A percentile compares a stretch with the other conserved stretches of the same genome.
These are phyloP conservation scores for Fusarium sp. DNA, from an alignment of 2,329 filamentous ascomycete species.

Conservation along the genomic window DNA sequence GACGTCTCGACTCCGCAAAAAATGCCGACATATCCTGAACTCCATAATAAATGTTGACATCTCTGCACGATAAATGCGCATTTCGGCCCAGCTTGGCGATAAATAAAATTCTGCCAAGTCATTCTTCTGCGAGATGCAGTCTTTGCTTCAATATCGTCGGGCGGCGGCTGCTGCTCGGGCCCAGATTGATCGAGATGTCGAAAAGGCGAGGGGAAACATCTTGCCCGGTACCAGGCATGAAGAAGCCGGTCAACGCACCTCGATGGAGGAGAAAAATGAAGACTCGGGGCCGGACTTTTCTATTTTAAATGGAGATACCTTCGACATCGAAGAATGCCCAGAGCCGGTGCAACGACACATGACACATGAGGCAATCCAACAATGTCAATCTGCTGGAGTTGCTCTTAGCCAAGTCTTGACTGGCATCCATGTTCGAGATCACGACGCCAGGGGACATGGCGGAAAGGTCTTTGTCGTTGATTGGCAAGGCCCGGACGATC, in stretches of 20 bases:
- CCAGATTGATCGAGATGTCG: constrained; percentile 36
- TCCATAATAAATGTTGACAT: background rate
- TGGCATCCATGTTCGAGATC: constrained; percentile 47
- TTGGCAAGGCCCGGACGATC: constrained; percentile 52
- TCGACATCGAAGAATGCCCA: background rate
- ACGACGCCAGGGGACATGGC: constrained; percentile 37
- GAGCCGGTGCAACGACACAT: background rate
- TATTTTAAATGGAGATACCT: background rate
- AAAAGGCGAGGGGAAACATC: constrained; percentile 9
- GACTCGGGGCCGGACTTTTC: background rate
- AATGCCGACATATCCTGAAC: background rate
- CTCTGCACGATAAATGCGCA: background rate
- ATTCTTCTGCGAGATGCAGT: constrained; percentile 25
- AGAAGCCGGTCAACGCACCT: rapidly evolving
- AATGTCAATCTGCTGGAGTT: constrained; percentile 19
- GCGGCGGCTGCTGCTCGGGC: constrained; percentile 34
- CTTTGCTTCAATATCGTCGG: constrained; percentile 31
- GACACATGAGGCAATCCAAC: constrained; percentile 15
- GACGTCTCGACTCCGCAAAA: background rate
- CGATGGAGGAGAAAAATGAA: background rate
- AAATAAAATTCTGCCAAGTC: background rate
- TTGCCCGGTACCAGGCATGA: background rate
- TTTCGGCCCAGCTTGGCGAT: background rate
- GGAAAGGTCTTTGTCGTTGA: constrained; percentile 49
- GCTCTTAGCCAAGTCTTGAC: constrained; percentile 47